Base-by-base conservation (phyloP, 1,139 yeast genomes). In the Yamadazyma taylorii region DNA sequence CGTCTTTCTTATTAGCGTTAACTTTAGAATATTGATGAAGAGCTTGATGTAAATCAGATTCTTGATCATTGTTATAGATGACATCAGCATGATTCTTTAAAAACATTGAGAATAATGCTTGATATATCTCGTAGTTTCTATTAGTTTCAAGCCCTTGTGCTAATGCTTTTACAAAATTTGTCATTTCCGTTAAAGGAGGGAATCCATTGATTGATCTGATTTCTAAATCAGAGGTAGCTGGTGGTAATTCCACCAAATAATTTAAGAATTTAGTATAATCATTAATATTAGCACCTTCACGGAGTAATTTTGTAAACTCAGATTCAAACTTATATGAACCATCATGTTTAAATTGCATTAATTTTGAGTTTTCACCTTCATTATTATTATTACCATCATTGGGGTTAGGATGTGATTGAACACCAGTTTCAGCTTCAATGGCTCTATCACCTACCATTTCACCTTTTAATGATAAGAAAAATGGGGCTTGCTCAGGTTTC, bases 401-500 rank as follows among this genome's bases (percentile, higher is more conserved):
- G 43, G 35, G 13, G 35, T 34, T 11, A 22, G 34, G 11, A 33
- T 35, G 10, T 17, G 30, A 9, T 16, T 27, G 14, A 4, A 27
- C 23, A 14, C 63, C 71, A 26, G 70, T 72, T 58, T 82, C 86
- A 33, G 85, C 79, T 19, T 67, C 81, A 34, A 75, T 63, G 1
- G 89, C 88, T 26, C 79, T 73, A 56, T 82, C 88, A 40, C 90
- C 89, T 36, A 81, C 85, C 15, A 73, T 69, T 37, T 74, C 79
- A 29, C 88, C 89, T 3, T 77, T 58, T 24, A 83, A 63, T 34
- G 80, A 78, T 43, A 94, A 67, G 61, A 78, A 78, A 63, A 94
- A 94, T 8, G 98, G 97, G 0, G 89, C 79, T 44, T 79, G 76
- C 48, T 84, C 85, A 2, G 97, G 90, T 48, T 83, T 88, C 67